These are phyloP conservation scores for Fraxinus sp. DNA, from an alignment of 305 asterid species.

Conservation along the genomic window DNA sequence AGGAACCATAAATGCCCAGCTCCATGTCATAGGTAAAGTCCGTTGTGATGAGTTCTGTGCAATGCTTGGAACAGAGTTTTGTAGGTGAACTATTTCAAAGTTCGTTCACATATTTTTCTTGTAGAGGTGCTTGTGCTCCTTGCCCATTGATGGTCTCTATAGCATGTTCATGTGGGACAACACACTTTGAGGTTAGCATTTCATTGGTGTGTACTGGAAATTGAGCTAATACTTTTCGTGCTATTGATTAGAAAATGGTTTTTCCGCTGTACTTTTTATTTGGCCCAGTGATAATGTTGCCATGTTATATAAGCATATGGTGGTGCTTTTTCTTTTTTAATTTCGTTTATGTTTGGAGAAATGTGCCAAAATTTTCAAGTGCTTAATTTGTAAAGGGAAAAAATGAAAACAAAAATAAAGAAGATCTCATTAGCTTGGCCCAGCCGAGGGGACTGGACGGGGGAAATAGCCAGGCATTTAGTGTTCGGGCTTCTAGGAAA, in stretches of 20 bases:
- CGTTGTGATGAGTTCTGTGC: conserved; percentile 12
- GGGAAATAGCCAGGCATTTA: background rate
- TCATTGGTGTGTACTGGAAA: background rate
- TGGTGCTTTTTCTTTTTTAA: background rate
- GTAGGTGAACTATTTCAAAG: background rate
- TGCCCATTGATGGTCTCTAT: conserved; percentile 89
- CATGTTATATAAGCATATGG: background rate
- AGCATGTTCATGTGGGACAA: conserved; percentile 77
- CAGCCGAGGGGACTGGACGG: background rate
- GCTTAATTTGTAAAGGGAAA: background rate
- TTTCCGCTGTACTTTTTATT: conserved; percentile 3
- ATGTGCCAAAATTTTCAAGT: background rate
- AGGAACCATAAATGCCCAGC: conserved; percentile 95
- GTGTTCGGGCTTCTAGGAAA: background rate
- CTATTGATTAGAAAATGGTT: background rate
- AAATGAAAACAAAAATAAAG: background rate
- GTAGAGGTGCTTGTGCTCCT: conserved; percentile 94
- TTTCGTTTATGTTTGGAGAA: background rate
- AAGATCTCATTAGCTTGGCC: background rate
- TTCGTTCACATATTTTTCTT: conserved; percentile 30
- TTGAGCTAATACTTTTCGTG: conserved; percentile 1
- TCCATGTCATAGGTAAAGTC: conserved; percentile 84
- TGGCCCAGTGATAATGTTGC: background rate
- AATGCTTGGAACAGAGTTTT: conserved; percentile 10
- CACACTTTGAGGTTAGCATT: conserved; percentile 78